These are phyloP conservation scores for Flaveria floridana DNA, from an alignment of 140 eudicot genomes.

Conservation along the genomic window DNA sequence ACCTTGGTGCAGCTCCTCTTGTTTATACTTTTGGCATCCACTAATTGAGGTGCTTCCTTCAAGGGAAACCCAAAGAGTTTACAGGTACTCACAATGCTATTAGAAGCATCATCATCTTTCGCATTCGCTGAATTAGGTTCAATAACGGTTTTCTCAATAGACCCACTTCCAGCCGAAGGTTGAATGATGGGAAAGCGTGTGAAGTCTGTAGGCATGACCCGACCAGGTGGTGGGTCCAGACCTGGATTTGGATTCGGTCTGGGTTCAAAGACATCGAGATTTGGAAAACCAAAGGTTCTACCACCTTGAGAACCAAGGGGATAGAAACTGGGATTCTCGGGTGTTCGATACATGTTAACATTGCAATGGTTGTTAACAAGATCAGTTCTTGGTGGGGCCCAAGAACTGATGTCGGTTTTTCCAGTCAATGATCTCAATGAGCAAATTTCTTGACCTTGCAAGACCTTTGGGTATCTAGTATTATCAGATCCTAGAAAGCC, in stretches of 20 bases:
- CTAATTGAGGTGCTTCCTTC: conserved; percentile 44
- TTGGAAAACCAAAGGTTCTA: conserved; percentile 53
- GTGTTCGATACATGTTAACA: conserved; percentile 42
- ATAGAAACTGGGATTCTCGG: conserved; percentile 48
- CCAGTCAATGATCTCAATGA: conserved; percentile 58
- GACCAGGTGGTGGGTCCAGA: background rate
- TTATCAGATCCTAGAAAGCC: conserved; percentile 73
- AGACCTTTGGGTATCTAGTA: conserved; percentile 78
- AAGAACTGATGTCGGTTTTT: conserved; percentile 42
- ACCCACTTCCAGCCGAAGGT: conserved; percentile 39
- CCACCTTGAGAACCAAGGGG: conserved; percentile 90
- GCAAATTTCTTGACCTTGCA: conserved; percentile 99
- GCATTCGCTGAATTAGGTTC: conserved; percentile 39
- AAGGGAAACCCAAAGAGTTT: conserved; percentile 77
- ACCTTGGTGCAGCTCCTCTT: conserved; percentile 90
- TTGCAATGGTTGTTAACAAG: conserved; percentile 36
- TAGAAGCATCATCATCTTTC: conserved; percentile 39
- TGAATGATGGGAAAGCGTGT: conserved; percentile 39
- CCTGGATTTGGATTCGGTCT: conserved; percentile 40
- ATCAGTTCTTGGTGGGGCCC: conserved; percentile 48
- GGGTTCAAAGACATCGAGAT: conserved; percentile 37
- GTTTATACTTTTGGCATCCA: conserved; percentile 47
- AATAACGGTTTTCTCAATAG: conserved; percentile 36
- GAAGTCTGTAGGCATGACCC: conserved; percentile 39
- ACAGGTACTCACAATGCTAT: conserved; percentile 46